These are phyloP conservation scores for Strobilomyces echinocephalus DNA, from an alignment of 768 basidiomycete genomes.

Conservation along the genomic window DNA sequence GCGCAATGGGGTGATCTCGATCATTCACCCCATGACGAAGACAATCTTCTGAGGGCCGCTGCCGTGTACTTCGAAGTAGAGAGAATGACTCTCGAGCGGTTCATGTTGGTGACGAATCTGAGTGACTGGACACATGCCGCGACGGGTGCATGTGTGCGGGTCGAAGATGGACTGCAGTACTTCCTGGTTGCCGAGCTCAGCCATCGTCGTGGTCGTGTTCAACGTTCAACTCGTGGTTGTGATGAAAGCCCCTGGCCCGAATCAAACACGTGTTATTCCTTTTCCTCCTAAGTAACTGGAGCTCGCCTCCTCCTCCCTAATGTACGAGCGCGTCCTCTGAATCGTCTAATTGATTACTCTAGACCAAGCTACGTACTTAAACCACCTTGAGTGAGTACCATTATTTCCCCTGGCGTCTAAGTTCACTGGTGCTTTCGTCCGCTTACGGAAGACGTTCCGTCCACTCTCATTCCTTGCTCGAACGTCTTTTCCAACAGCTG, in stretches of 20 bases:
- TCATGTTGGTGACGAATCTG: constrained; percentile 43
- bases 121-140: constrained; percentile 75
- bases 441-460: not conserved
- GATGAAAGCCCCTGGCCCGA: not conserved
- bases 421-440: too few species aligned
- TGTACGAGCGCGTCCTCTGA: too few species aligned
- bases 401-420: too few species aligned
- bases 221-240: not conserved
- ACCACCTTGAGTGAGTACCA: too few species aligned
- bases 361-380: too few species aligned
- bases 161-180: constrained; percentile 48
- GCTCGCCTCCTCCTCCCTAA: too few species aligned
- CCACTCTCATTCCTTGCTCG: constrained; percentile 39
- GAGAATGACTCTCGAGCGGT: constrained; percentile 59
- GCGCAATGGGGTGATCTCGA: not conserved
- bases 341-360: too few species aligned
- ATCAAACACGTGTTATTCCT: not conserved
- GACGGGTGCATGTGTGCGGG: constrained; percentile 54
- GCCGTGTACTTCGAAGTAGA: constrained; percentile 81
- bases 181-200: constrained; percentile 9
- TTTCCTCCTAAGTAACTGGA: too few species aligned
- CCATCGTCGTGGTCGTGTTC: constrained; percentile 2
- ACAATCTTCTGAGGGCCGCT: constrained; percentile 58
- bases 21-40: constrained; percentile 67
- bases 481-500: constrained; percentile 52